phyloP scores from a whole-genome alignment of 1,139 yeast genomes.

The Taiozyma onychis region DNA sequence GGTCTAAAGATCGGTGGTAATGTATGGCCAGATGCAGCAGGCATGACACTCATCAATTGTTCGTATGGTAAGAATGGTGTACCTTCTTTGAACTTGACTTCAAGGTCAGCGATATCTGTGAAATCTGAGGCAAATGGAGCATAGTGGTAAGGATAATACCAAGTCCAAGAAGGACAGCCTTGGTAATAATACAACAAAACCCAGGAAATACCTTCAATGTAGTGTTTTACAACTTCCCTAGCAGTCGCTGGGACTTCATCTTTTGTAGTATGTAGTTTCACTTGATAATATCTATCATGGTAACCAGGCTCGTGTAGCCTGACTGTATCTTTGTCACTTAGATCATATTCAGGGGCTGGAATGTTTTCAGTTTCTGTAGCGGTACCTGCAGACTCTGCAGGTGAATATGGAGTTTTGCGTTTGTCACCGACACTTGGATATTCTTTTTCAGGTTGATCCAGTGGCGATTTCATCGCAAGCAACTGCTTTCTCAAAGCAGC shows the following conservation, averaged over 20 bases:
- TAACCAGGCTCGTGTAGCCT: constrained; percentile 87
- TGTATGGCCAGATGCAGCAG: constrained; percentile 93
- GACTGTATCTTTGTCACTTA: constrained; percentile 46
- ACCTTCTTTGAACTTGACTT: constrained; percentile 62
- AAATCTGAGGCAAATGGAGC: constrained; percentile 97
- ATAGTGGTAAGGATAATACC: constrained; percentile 97
- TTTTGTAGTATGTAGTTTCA: constrained; percentile 57
- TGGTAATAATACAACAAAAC: constrained; percentile 88
- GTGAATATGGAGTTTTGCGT: constrained; percentile 1
- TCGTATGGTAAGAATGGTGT: constrained; percentile 90
- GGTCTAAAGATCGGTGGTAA: constrained; percentile 81
- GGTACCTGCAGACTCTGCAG: background rate
- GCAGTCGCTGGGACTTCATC: constrained; percentile 54
- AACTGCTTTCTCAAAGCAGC: constrained; percentile 35
- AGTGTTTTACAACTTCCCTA: constrained; percentile 59
- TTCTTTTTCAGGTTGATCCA: background rate
- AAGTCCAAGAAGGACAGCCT: constrained; percentile 98
- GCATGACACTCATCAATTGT: constrained; percentile 95
- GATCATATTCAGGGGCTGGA: constrained; percentile 23
- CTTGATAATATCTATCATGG: constrained; percentile 69
- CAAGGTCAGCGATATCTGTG: constrained; percentile 49
- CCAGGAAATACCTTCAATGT: constrained; percentile 96
- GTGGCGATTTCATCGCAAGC: constrained; percentile 16
- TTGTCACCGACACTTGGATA: constrained; percentile 10
- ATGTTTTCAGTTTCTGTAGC: constrained; percentile 4